Percentiles rank a stretch among this genome's conserved stretches.
These are phyloP conservation scores for Cercospora nicotianae DNA, from an alignment of 2,329 filamentous ascomycete species.

Conservation along the genomic window DNA sequence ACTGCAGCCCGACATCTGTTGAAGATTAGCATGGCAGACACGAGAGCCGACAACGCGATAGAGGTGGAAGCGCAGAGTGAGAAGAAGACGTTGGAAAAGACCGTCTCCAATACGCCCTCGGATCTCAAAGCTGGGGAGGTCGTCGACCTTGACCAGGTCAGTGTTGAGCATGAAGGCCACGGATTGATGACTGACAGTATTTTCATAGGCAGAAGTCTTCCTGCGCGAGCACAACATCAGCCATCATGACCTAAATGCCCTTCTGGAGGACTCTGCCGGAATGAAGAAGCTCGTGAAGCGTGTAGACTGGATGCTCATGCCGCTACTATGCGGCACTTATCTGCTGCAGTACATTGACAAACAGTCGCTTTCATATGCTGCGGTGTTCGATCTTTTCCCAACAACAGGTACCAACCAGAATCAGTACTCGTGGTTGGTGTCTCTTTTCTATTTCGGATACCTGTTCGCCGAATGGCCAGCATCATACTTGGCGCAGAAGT, in stretches of 20 bases:
- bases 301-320: conserved; percentile 54
- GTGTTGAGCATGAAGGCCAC: neutral
- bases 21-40: neutral
- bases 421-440: conserved; percentile 58
- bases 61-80: conserved; percentile 17
- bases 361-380: conserved; percentile 53
- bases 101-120: conserved; percentile 16
- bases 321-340: conserved; percentile 54
- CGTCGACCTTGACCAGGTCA: conserved; percentile 47
- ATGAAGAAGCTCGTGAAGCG: conserved; percentile 44
- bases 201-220: conserved; percentile 46
- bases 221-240: conserved; percentile 51
- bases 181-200: neutral
- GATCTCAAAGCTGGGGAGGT: conserved; percentile 37
- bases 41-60: neutral
- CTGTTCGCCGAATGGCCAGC: conserved; percentile 29
- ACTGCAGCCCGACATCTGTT: neutral
- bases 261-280: conserved; percentile 47
- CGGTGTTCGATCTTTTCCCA: conserved; percentile 57
- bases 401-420: conserved; percentile 50
- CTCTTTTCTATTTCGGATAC: conserved; percentile 57
- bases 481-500: conserved; percentile 37
- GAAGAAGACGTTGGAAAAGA: conserved; percentile 17
- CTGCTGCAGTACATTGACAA: conserved; percentile 52
- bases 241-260: conserved; percentile 44